Conservation (phyloP, 768 basidiomycete genomes). For the Kwoniella bestiolae region DNA sequence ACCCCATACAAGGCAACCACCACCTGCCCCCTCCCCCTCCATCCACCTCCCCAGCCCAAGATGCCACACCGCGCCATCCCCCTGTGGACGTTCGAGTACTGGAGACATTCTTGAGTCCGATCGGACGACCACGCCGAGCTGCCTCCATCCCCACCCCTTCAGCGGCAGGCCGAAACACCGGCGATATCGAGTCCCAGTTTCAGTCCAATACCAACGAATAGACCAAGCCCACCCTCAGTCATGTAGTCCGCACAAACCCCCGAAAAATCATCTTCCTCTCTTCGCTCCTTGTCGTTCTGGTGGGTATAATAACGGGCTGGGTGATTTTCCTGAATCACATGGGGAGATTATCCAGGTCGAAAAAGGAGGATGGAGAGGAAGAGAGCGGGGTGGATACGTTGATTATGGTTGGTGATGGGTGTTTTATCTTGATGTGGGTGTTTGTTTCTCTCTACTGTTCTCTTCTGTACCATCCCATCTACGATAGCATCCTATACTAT, state of each 20-base stretch:
- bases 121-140: neutral
- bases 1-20: neutral
- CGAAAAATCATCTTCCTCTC: neutral
- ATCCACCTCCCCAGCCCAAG: neutral
- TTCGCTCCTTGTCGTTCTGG: neutral
- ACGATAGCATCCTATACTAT: too few relatives aligned
- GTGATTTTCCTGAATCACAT: conserved; percentile 1
- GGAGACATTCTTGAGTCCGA: neutral
- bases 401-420: conserved; percentile 9
- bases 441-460: too few relatives aligned
- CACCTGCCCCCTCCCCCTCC: neutral
- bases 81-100: neutral
- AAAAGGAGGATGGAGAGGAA: neutral
- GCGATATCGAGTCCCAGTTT: neutral
- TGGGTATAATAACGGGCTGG: conserved; percentile 2
- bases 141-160: too few relatives aligned
- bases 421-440: conserved; percentile 12
- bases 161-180: too few relatives aligned
- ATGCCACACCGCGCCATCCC: too few relatives aligned
- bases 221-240: neutral
- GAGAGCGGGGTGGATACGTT: conserved; percentile 4
- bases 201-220: neutral
- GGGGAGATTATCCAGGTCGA: neutral
- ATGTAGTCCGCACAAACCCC: neutral
- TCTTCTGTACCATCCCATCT: too few relatives aligned